These are phyloP conservation scores for Oehlia diaphana DNA, from an alignment of 192 early-diverging fungal species.

Conservation along the genomic window DNA sequence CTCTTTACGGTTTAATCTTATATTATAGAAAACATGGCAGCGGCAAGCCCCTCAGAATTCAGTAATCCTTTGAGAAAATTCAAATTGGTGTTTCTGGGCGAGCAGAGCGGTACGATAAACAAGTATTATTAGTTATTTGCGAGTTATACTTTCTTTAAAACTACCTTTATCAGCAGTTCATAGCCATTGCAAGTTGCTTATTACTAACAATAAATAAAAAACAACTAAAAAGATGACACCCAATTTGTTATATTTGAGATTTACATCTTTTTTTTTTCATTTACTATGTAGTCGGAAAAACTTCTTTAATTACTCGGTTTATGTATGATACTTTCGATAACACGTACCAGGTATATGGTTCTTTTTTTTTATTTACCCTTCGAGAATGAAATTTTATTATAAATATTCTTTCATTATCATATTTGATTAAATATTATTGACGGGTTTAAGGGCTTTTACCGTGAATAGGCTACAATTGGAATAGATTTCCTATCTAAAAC, in stretches of 20 bases:
- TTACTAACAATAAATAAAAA: too few species aligned
- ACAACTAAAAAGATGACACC: background rate
- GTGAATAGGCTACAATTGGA: conserved; percentile 91
- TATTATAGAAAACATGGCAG: conserved; percentile 5
- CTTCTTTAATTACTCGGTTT: conserved; percentile 98
- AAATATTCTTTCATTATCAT: conserved; percentile 54
- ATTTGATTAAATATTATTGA: conserved; percentile 99
- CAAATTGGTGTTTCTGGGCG: conserved; percentile 99
- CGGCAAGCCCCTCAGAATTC: conserved; percentile 36
- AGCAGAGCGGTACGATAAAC: conserved; percentile 87
- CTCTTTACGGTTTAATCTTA: background rate
- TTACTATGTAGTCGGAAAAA: conserved; percentile 82
- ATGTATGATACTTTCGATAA: conserved; percentile 99
- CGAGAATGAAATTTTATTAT: too few species aligned
- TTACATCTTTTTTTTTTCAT: conserved; percentile 9
- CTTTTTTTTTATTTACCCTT: background rate
- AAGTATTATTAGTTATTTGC: background rate
- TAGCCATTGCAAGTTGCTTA: too few species aligned
- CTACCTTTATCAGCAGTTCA: too few species aligned
- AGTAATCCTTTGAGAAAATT: conserved; percentile 81
- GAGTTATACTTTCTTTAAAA: background rate
- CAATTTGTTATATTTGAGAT: background rate
- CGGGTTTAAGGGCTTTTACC: conserved; percentile 96
- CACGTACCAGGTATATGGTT: conserved; percentile 75
- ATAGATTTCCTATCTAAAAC: conserved; percentile 99